phyloP scores from a whole-genome alignment of 2,329 filamentous ascomycete species.

The Reticulascus tulasneorum region DNA sequence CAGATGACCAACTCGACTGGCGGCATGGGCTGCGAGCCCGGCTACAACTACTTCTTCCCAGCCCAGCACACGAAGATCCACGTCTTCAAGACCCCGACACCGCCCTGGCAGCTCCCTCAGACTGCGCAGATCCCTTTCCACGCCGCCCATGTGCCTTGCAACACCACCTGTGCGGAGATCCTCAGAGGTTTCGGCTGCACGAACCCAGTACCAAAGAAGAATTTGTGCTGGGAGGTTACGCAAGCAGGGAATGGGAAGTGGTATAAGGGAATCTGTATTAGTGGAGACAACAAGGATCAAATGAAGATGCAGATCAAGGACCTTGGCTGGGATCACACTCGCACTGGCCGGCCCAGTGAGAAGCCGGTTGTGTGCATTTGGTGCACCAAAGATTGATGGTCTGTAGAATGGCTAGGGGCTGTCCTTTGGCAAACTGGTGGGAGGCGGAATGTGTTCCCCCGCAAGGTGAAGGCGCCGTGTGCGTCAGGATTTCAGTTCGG shows the following conservation, averaged over 20 bases:
- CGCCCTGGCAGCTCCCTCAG: slow-evolving; percentile 50
- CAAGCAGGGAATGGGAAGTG: slow-evolving; percentile 54
- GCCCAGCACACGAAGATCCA: slow-evolving; percentile 56
- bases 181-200: slow-evolving; percentile 55
- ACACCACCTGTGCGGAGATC: slow-evolving; percentile 51
- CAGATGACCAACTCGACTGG: slow-evolving; percentile 55
- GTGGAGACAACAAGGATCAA: slow-evolving; percentile 44
- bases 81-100: slow-evolving; percentile 45
- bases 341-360: slow-evolving; percentile 42
- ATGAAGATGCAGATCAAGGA: slow-evolving; percentile 48
- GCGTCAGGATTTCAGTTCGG: too few species aligned
- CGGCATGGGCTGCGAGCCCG: slow-evolving; percentile 55
- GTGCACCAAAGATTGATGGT: slow-evolving; percentile 46
- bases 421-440: not conserved
- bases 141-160: slow-evolving; percentile 48
- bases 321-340: slow-evolving; percentile 53
- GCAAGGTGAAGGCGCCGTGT: slow-evolving; percentile 3
- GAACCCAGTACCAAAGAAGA: slow-evolving; percentile 47
- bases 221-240: slow-evolving; percentile 54
- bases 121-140: slow-evolving; percentile 41
- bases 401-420: too few species aligned
- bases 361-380: slow-evolving; percentile 59
- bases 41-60: slow-evolving; percentile 61
- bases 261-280: slow-evolving; percentile 51
- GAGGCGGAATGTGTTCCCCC: not conserved